Evolutionary conservation across 805 yeast genomes (phyloP), one percentile per base, ranked within the genome.

Genomic region (Wilhelminamyces savonicus): DNA sequence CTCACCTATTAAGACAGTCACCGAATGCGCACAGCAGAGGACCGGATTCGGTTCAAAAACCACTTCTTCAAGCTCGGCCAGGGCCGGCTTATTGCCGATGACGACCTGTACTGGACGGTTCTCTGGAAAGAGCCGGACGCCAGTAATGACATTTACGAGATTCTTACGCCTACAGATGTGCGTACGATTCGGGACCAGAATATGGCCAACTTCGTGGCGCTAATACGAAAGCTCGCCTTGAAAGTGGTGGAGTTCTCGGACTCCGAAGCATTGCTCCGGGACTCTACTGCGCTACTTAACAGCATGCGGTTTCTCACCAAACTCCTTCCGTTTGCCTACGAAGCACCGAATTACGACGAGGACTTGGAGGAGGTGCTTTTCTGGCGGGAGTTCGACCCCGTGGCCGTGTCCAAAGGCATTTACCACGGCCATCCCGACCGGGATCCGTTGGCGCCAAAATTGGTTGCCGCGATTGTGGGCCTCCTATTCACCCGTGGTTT

Each of bases 21-120:
- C n/a, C n/a, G 19, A n/a, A 85, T 85, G 94, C 87, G 81, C 24
- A 71, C 79, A 19, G 62, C 79, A n/a, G 90, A 82, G 34, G 82
- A 88, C 15, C 79, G 69, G 46, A 57, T 73, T 22, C 61, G 63
- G 31, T 71, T 75, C 52, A 76, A 74, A 48, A 70, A 69, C 44
- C 84, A 77, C 44, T 71, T 82, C 37, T 68, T 69, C 45, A 62
- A 66, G 38, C 66, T 84, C 16, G 71, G 75, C 4, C 77, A 71
- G 26, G 62, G 69, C 16, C 41, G 62, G 23, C 40, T 59, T 8
- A 52, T 66, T 9, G 38, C 35, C 9, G 36, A 37, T 13, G 53
- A 56, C 30, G 18, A 24, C 2, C 36, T 27, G 11, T 62, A 46
- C 43, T 64, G 69, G 69, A 27, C 19, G 18, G 37, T 29, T 7